Percentiles rank a stretch among this genome's conserved stretches.
Evolutionary conservation across 2,329 filamentous ascomycete species (phyloP).

Genomic region (Trichoderma sp.): DNA sequence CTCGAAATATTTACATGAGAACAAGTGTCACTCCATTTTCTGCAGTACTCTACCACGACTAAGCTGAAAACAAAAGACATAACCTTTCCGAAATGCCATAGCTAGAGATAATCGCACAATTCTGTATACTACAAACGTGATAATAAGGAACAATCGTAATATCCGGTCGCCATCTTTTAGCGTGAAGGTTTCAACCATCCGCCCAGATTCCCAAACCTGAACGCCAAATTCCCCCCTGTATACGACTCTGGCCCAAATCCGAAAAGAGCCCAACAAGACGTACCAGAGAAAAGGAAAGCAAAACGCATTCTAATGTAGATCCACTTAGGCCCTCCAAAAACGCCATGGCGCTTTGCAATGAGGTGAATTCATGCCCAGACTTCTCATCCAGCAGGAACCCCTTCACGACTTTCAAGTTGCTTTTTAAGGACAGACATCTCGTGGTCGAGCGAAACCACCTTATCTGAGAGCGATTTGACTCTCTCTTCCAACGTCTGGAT

Average conservation of each 20-base stretch:
- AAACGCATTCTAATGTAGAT: conserved; percentile 16
- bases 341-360: neutral
- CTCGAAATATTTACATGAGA: neutral
- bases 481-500: conserved; percentile 67
- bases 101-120: conserved; percentile 27
- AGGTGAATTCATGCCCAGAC: neutral
- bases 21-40: conserved; percentile 4
- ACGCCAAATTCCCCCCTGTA: conserved; percentile 26
- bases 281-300: conserved; percentile 1
- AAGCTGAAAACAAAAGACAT: neutral
- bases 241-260: conserved; percentile 6
- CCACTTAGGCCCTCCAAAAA: neutral
- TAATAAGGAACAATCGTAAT: conserved; percentile 22
- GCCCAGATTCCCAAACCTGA: conserved; percentile 29
- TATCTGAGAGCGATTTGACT: conserved; percentile 38
- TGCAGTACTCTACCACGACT: neutral
- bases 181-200: conserved; percentile 33
- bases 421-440: conserved; percentile 36
- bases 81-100: conserved; percentile 21
- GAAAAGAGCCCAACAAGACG: neutral
- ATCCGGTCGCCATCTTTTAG: conserved; percentile 33
- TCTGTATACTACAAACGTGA: conserved; percentile 30
- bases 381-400: conserved; percentile 21
- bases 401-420: conserved; percentile 35
- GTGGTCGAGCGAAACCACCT: conserved; percentile 35